Percentiles rank a stretch among this genome's conserved stretches.
Conservation (phyloP, 2,329 filamentous ascomycete species). For the Arthroderma sp. region DNA sequence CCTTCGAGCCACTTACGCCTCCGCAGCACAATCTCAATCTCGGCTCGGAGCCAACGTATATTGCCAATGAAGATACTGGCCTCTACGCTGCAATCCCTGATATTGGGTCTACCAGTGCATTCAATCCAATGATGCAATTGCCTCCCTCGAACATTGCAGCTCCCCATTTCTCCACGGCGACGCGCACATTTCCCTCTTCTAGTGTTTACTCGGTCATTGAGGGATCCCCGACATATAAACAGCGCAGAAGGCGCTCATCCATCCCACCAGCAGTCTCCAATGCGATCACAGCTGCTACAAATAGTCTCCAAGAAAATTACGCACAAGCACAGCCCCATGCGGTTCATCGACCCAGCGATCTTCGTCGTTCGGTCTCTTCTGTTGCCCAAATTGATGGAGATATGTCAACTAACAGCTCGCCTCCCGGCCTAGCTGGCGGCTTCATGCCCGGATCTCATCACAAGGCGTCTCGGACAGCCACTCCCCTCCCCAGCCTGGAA, state of each 20-base stretch:
- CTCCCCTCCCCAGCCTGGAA: slow-evolving; percentile 73
- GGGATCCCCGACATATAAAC: slow-evolving; percentile 97
- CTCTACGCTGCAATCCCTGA: slow-evolving; percentile 92
- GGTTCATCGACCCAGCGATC: slow-evolving; percentile 71
- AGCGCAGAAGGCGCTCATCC: slow-evolving; percentile 82
- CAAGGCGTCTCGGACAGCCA: slow-evolving; percentile 70
- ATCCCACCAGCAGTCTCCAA: slow-evolving; percentile 70
- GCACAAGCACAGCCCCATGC: slow-evolving; percentile 38
- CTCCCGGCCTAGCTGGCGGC: slow-evolving; percentile 45
- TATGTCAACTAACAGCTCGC: slow-evolving; percentile 65
- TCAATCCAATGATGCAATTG: slow-evolving; percentile 83
- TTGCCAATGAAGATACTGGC: slow-evolving; percentile 93
- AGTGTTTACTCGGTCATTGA: slow-evolving; percentile 94
- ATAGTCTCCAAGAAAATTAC: slow-evolving; percentile 21
- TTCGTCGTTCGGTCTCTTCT: slow-evolving; percentile 82
- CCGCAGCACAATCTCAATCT: slow-evolving; percentile 78
- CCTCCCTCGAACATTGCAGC: slow-evolving; percentile 73
- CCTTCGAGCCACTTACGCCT: slow-evolving; percentile 91
- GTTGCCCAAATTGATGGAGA: slow-evolving; percentile 69
- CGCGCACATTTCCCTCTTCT: slow-evolving; percentile 53
- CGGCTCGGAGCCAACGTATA: slow-evolving; percentile 82
- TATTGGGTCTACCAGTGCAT: slow-evolving; percentile 57
- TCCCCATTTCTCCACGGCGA: slow-evolving; percentile 61
- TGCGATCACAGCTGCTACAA: slow-evolving; percentile 46
- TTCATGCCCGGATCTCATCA: slow-evolving; percentile 44